Evolutionary conservation across 306 rosid genomes (phyloP).

Genomic region (Senna siamea): DNA sequence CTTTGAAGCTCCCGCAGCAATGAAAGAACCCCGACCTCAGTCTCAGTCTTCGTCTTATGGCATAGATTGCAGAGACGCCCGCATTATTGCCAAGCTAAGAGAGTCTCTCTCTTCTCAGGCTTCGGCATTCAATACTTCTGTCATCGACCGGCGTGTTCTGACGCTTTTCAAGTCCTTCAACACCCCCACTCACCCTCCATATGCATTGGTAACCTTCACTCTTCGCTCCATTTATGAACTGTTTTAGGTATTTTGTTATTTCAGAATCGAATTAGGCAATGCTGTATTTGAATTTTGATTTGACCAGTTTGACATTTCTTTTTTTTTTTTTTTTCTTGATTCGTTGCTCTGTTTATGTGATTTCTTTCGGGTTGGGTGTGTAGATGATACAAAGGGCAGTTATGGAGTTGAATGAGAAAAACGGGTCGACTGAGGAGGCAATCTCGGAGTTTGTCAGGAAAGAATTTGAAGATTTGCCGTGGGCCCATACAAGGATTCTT

Average conservation of each 20-base stretch:
- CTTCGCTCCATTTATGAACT: not conserved
- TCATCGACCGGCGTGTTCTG: slow-evolving; percentile 30
- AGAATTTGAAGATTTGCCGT: slow-evolving; percentile 45
- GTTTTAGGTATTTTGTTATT: not conserved
- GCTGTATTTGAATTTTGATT: not conserved
- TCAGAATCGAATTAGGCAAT: not conserved
- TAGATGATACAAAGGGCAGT: slow-evolving; percentile 51
- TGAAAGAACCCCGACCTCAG: not conserved
- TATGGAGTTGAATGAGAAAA: slow-evolving; percentile 24
- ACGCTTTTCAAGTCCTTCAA: slow-evolving; percentile 24
- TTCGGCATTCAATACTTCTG: slow-evolving; percentile 4
- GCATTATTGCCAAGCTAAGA: not conserved
- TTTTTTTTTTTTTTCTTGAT: not conserved
- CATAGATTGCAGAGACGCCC: not conserved
- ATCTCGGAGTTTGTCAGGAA: slow-evolving; percentile 40
- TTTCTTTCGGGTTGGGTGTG: not conserved
- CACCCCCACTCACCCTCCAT: slow-evolving; percentile 51
- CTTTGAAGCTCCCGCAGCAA: not conserved
- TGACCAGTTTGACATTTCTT: not conserved
- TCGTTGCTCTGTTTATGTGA: not conserved
- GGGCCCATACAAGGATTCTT: slow-evolving; percentile 49
- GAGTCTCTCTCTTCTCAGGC: slow-evolving; percentile 31
- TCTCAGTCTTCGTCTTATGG: not conserved
- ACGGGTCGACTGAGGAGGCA: slow-evolving; percentile 40
- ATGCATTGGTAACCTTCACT: slow-evolving; percentile 34